phyloP scores from a whole-genome alignment of 176 grass and related monocot species.

The Otatea glauca region DNA sequence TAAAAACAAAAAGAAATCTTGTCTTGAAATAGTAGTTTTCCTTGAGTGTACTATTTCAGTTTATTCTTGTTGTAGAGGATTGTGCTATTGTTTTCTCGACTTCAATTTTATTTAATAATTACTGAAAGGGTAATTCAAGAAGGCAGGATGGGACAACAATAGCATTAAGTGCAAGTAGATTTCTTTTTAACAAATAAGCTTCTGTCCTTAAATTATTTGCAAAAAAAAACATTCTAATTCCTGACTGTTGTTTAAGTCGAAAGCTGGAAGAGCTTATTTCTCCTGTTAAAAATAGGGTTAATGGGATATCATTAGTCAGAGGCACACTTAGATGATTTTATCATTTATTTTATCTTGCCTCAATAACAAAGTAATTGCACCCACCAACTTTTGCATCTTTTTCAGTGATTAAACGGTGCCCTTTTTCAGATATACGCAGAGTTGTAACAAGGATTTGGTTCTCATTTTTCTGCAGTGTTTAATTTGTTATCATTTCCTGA shows the following conservation, averaged over 20 bases:
- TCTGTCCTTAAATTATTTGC: neutral
- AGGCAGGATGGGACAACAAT: neutral
- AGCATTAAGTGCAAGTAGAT: neutral
- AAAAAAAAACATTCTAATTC: neutral
- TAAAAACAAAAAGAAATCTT: neutral
- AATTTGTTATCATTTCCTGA: constrained; percentile 3
- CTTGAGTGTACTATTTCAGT: neutral
- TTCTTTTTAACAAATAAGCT: neutral
- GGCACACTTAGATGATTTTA: neutral
- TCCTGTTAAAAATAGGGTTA: neutral
- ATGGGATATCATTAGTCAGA: neutral
- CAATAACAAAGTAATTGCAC: neutral
- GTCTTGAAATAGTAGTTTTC: neutral
- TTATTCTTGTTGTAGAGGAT: neutral
- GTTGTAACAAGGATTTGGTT: constrained; percentile 12
- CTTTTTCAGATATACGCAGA: neutral
- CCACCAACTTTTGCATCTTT: constrained; percentile 1
- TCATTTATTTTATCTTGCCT: constrained; percentile 7
- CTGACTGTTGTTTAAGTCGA: neutral
- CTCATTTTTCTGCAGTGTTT: constrained; percentile 5
- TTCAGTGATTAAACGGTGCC: neutral
- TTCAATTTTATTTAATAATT: neutral
- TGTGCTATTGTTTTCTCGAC: neutral
- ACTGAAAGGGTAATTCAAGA: neutral
- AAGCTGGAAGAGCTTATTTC: neutral